Base-by-base conservation (phyloP, 257 asterid genomes). In the Przewalskia tangutica region DNA sequence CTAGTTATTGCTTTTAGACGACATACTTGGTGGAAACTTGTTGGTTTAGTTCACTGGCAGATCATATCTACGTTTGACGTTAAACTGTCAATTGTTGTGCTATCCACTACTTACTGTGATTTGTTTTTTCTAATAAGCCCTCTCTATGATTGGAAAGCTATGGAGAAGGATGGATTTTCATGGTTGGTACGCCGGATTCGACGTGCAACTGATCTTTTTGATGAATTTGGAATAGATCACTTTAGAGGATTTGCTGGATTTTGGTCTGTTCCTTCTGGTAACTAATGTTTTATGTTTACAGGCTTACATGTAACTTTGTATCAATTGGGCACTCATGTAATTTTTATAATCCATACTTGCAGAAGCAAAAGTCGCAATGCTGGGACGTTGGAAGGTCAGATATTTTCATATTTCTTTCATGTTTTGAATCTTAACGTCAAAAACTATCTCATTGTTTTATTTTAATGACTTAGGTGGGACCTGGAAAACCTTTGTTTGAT, bases 261-360 rank as follows among this genome's bases (percentile, higher is more conserved):
- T 85, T 96, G 98, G 99, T 98, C 99, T 80, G 97, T 96, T 83
- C 99, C 99, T 84, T 89, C 98, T 77, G 98, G 98, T 96, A 85
- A 88, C 8, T 17, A 90, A 86, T 73, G 54, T 55, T 32, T 56
- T 77, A 84, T 85, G 54, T 51, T 46, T 48, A 84, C 53, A 38
- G 56, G 82, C 46, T 73, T 58, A 8, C 70, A 12, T 70, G 50
- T 53, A 81, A 82, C 77, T 13, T 58, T 87, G 46, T 75, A 50
- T 75, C 80, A 75, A 14, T 50, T 20, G 16, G 62, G 16, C 27
- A 50, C 80, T 75, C 27, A 75, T 50, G 63, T 13, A 53, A 48
- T 27, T 77, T 77, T 78, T 59, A 8, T 80, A 59, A 59, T 85
- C 54, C 81, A 79, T 77, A 77, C 84, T 63, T 77, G 85, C 94